Conservation (phyloP, 2,329 filamentous ascomycete species). For the Scedosporium apiospermum region DNA sequence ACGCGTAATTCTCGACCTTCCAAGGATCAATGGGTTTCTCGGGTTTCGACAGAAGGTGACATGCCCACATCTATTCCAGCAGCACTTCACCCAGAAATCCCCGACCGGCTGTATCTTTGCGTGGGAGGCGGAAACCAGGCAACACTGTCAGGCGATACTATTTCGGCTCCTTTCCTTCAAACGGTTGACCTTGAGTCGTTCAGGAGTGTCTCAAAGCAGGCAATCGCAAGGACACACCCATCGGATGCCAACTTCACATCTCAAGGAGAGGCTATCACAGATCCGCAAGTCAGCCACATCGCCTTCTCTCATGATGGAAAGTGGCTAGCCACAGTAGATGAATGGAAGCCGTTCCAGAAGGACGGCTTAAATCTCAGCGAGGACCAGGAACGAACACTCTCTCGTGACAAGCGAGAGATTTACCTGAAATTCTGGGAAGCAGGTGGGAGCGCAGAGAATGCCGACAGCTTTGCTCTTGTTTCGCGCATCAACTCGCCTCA, state of each 20-base stretch:
- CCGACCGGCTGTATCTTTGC: slow-evolving; percentile 58
- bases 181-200: slow-evolving; percentile 77
- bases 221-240: slow-evolving; percentile 76
- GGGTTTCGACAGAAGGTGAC: slow-evolving; percentile 32
- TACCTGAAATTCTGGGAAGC: slow-evolving; percentile 87
- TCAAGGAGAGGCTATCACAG: slow-evolving; percentile 59
- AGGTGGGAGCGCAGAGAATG: slow-evolving; percentile 39
- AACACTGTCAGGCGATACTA: slow-evolving; percentile 37
- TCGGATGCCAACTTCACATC: slow-evolving; percentile 71
- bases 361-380: slow-evolving; percentile 47
- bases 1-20: slow-evolving; percentile 39
- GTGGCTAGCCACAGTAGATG: slow-evolving; percentile 88
- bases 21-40: slow-evolving; percentile 42
- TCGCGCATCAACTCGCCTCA: slow-evolving; percentile 82
- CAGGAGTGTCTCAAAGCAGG: slow-evolving; percentile 75
- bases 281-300: slow-evolving; percentile 69
- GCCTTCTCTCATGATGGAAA: slow-evolving; percentile 70
- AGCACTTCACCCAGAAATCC: slow-evolving; percentile 49
- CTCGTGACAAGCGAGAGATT: slow-evolving; percentile 54
- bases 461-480: slow-evolving; percentile 58
- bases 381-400: slow-evolving; percentile 30
- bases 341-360: slow-evolving; percentile 67
- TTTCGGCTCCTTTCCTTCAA: slow-evolving; percentile 58
- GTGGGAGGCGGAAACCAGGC: slow-evolving; percentile 54
- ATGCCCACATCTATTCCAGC: slow-evolving; percentile 43